Base-by-base conservation (phyloP, 192 early-diverging fungal genomes). In the Gorgonomyces haynaldii region DNA sequence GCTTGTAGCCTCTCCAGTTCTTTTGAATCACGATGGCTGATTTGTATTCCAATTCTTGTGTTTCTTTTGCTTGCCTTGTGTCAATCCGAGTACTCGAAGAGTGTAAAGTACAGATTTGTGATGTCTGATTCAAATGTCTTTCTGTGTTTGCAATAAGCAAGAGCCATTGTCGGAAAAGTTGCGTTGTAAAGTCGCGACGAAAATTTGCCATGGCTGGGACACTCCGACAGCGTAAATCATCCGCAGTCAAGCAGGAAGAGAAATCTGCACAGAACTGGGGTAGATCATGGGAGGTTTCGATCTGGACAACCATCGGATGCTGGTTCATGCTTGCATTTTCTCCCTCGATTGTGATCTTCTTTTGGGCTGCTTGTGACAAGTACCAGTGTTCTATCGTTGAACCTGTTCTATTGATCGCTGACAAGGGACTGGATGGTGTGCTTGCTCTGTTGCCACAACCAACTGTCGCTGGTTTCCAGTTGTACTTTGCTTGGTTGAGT, bases 341-440 rank as follows among this genome's bases (percentile, higher is more conserved):
- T 44, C 85, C 85, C 24, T 22, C 78, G 13, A 52, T 84, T 34
- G 79, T 81, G 15, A 22, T 83, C 44, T 84, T 76, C 60, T 73
- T 76, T 37, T 86, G 76, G 75, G 58, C 69, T 35, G 60, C 78
- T 7, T 86, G 83, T 61, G 73, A 62, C 31, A 58, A 62, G 21
- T 82, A 78, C 65, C 41, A 76, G 38, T 86, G 85, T 45, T 70
- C 77, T 21, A 44, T 88, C 24, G 61, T 61, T 10, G 74, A 53
- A 0, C 83, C 83, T 30, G 59, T 75, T 15, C 26, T 21, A 45
- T 64, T 56, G 39, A 37, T 61, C 26, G 31, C 38, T 21, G 48
- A 60, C 30, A 49, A 47, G 16, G 49, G 41, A 20, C 23, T 60
- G 9, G 38, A 44, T 3, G 52, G 61, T 30, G 45, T 65, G 21